phyloP scores from a whole-genome alignment of 1,284 basidiomycete species.

The Ceratobasidium sp. region DNA sequence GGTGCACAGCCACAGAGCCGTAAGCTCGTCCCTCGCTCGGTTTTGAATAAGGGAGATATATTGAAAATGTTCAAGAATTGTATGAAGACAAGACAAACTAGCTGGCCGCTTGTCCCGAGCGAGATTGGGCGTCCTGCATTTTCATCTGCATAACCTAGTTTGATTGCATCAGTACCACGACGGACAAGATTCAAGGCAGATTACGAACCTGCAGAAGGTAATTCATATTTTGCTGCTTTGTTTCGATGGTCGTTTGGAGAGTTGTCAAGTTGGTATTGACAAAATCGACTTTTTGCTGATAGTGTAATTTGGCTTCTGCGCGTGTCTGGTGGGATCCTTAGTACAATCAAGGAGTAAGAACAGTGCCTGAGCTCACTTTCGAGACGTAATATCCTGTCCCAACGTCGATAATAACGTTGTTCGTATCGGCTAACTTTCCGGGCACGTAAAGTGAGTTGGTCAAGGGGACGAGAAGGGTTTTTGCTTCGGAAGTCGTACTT shows the following conservation, averaged over 20 bases:
- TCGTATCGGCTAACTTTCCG: constrained; percentile 83
- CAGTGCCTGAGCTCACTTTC: constrained; percentile 68
- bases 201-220: constrained; percentile 73
- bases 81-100: background rate
- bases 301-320: constrained; percentile 80
- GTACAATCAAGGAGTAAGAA: background rate
- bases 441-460: constrained; percentile 96
- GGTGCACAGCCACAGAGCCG: too few relatives aligned
- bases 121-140: constrained; percentile 33
- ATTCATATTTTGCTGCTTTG: constrained; percentile 89
- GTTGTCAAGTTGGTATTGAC: constrained; percentile 82
- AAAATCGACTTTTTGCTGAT: constrained; percentile 79
- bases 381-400: constrained; percentile 97
- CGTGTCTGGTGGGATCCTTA: constrained; percentile 67
- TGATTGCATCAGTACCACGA: too few relatives aligned
- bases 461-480: constrained; percentile 89
- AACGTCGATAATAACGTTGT: constrained; percentile 93
- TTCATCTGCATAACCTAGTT: constrained; percentile 38
- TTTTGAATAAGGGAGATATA: background rate
- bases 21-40: too few relatives aligned
- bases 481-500: constrained; percentile 63
- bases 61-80: too few relatives aligned
- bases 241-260: constrained; percentile 84
- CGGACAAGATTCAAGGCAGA: background rate
- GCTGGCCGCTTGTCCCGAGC: constrained; percentile 7